A percentile compares a stretch with the other conserved stretches of the same genome.
Conservation (phyloP, 768 basidiomycete species). For the Albatrellus ellisii region DNA sequence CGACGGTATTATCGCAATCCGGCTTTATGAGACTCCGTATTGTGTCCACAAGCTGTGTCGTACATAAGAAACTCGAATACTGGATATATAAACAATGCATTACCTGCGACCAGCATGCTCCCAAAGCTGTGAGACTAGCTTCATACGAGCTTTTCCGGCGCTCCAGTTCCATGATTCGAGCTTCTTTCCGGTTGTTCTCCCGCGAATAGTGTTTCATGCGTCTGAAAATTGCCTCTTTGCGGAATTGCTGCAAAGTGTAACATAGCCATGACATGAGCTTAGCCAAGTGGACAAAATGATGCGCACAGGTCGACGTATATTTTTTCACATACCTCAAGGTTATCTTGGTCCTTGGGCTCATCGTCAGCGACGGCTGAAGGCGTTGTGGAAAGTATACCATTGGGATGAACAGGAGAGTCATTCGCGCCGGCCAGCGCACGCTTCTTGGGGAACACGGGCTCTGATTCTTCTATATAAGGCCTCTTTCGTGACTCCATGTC, state of each 20-base stretch:
- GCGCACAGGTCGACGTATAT: background rate
- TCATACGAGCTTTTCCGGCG: conserved; percentile 52
- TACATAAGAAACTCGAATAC: conserved; percentile 1
- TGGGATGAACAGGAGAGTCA: conserved; percentile 14
- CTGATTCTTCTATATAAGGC: conserved; percentile 12
- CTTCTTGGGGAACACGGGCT: conserved; percentile 16
- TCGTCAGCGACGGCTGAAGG: conserved; percentile 8
- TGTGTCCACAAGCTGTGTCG: conserved; percentile 45
- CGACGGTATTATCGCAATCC: conserved; percentile 32
- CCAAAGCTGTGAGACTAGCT: conserved; percentile 58
- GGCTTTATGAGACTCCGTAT: conserved; percentile 45
- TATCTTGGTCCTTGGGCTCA: conserved; percentile 24
- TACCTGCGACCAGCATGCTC: conserved; percentile 75
- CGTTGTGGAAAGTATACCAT: conserved; percentile 12
- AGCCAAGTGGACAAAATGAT: conserved; percentile 10
- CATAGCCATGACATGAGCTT: background rate
- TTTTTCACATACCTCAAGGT: conserved; percentile 43
- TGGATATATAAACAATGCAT: conserved; percentile 3
- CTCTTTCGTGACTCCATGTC: conserved; percentile 14
- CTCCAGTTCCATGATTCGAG: conserved; percentile 52
- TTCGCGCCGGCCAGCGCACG: conserved; percentile 16
- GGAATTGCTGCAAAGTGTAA: conserved; percentile 43
- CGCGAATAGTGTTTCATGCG: conserved; percentile 76
- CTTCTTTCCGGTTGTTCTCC: conserved; percentile 52
- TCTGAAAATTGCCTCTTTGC: conserved; percentile 78